Percentiles rank a stretch among this genome's conserved stretches.
Evolutionary conservation across 345 rosid species (phyloP).

Genomic region (Citrus mangshanensis): DNA sequence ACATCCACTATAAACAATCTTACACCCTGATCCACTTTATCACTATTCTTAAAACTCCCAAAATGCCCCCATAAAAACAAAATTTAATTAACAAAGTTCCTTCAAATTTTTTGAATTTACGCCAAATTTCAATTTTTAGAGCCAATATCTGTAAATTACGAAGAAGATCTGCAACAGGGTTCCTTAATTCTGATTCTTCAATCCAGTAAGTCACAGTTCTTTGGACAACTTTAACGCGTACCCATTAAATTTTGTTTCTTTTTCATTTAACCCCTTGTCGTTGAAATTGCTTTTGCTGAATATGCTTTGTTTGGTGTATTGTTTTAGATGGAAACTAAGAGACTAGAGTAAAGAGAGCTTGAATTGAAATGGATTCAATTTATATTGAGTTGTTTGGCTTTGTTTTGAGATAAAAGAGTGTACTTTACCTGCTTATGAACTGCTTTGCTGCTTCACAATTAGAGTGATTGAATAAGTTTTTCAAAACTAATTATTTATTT

Average conservation of each 20-base stretch:
- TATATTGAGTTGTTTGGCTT: not conserved
- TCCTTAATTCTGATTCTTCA: not conserved
- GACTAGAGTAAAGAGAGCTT: not conserved
- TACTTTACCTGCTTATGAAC: not conserved
- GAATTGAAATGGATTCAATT: constrained; percentile 12
- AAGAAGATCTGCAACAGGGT: not conserved
- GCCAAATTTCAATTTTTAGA: not conserved
- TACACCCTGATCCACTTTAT: not conserved
- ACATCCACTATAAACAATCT: not conserved
- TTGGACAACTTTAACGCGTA: not conserved
- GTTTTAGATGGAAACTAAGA: not conserved
- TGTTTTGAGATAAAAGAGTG: not conserved
- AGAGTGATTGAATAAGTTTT: constrained; percentile 6
- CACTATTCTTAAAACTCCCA: not conserved
- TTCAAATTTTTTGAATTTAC: not conserved
- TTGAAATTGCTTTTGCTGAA: not conserved
- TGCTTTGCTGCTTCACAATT: not conserved
- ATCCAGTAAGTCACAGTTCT: not conserved
- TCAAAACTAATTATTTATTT: too few relatives aligned
- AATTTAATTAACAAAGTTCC: not conserved
- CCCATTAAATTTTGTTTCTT: not conserved
- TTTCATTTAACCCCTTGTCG: not conserved
- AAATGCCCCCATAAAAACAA: not conserved
- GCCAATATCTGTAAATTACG: not conserved
- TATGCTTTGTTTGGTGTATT: not conserved